A percentile compares a stretch with the other conserved stretches of the same genome.
These are phyloP conservation scores for Dujonia santamariae DNA, from an alignment of 1,139 yeast genomes.

Conservation along the genomic window DNA sequence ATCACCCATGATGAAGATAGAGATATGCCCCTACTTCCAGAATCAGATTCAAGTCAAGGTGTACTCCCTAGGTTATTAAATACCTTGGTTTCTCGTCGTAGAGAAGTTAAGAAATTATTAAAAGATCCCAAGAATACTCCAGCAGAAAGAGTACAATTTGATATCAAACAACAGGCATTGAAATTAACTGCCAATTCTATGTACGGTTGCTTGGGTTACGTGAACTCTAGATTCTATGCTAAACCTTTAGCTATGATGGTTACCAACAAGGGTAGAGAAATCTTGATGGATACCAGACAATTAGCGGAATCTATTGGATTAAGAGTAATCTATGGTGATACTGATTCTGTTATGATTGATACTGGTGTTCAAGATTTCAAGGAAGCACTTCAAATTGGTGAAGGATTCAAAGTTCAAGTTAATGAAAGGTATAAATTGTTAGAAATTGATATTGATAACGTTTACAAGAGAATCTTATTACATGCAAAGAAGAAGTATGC, in stretches of 20 bases:
- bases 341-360: slow-evolving; percentile 98
- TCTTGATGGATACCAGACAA: slow-evolving; percentile 88
- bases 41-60: slow-evolving; percentile 59
- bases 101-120: slow-evolving; percentile 85
- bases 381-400: slow-evolving; percentile 83
- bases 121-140: slow-evolving; percentile 68
- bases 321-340: slow-evolving; percentile 95
- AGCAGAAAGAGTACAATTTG: slow-evolving; percentile 74
- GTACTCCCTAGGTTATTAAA: slow-evolving; percentile 83
- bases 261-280: slow-evolving; percentile 94
- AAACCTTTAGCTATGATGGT: slow-evolving; percentile 95
- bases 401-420: slow-evolving; percentile 77
- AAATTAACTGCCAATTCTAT: slow-evolving; percentile 97
- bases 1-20: slow-evolving; percentile 52
- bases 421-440: slow-evolving; percentile 83
- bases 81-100: slow-evolving; percentile 84
- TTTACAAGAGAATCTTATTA: slow-evolving; percentile 76
- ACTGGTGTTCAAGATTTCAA: slow-evolving; percentile 68
- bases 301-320: slow-evolving; percentile 82
- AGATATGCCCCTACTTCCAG: slow-evolving; percentile 72
- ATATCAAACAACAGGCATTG: slow-evolving; percentile 92
- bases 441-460: slow-evolving; percentile 95
- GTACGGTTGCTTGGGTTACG: slow-evolving; percentile 98
- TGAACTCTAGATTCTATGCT: slow-evolving; percentile 90
- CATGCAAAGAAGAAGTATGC: slow-evolving; percentile 99